phyloP scores from a whole-genome alignment of 1,284 basidiomycete species.

The Sanghuangporus sanghuang region DNA sequence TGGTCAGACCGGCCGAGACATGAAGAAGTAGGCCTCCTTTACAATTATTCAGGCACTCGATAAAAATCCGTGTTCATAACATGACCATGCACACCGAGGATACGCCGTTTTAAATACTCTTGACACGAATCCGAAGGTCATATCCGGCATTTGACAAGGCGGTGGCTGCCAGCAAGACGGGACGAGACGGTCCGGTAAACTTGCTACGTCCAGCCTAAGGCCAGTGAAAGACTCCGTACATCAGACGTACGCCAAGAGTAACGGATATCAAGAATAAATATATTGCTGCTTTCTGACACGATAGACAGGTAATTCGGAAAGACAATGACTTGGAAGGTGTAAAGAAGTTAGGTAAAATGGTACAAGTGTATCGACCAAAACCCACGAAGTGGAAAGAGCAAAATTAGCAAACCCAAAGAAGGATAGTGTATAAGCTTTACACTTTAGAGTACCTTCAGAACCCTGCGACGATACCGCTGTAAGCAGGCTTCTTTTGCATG shows the following conservation, averaged over 20 bases:
- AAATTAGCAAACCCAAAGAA: neutral
- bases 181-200: neutral
- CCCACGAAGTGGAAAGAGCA: neutral
- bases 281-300: neutral
- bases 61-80: neutral
- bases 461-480: conserved; percentile 19
- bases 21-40: neutral
- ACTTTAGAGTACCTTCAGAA: neutral
- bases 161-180: neutral
- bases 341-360: neutral
- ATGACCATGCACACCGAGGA: neutral
- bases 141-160: neutral
- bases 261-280: neutral
- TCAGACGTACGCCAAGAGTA: neutral
- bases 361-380: neutral
- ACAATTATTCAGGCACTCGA: neutral
- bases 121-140: neutral
- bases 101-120: neutral
- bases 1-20: neutral
- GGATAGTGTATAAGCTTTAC: neutral
- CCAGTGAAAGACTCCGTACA: neutral
- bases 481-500: conserved; percentile 22
- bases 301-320: neutral
- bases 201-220: no score
- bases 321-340: neutral